Evolutionary conservation across 768 basidiomycete genomes (phyloP), one percentile per base, ranked within the genome.

Genomic region (Psilocybe cubensis): DNA sequence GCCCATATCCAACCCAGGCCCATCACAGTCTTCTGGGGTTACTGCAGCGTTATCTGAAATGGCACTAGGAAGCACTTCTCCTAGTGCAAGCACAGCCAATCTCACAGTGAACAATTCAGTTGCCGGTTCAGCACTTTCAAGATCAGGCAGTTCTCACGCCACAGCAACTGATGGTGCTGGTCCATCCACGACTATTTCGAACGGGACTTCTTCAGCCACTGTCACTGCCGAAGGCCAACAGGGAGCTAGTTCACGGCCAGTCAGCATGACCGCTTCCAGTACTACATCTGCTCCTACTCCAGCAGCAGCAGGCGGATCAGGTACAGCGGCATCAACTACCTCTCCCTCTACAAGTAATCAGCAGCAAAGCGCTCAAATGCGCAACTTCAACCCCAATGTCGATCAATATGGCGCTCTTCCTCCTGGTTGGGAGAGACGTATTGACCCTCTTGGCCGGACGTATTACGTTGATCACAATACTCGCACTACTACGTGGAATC

Each of bases 381-480:
- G 87, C 65, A 95, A 94, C 69, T 97, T 98, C 77, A 96, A 96
- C 69, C 93, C 97, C 14, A 91, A 89, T 59, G 91, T 94, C 44
- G 97, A 99, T 74, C 95, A 98, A 65, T 92, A 86, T 61, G 97
- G 97, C 3, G 85, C 92, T 27, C 78, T 99, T 21, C 96, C 97
- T 2, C 72, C 79, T 24, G 94, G 95, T 2, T 99, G 97, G 97
- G 97, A 99, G 73, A 85, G 97, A 58, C 91, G 97, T 43, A 92
- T 96, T 54, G 97, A 99, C 74, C 96, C 97, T 28, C 84, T 98
- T 23, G 97, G 90, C 8, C 80, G 97, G 54, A 96, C 94, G 6
- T 99, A 99, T 72, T 99, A 98, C 71, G 97, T 99, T 53, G 97
- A 99, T 70, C 97, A 98, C 76, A 98, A 98, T 72, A 94, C 93